phyloP scores from a whole-genome alignment of 129 eudicot species.

The Tagetes erecta region DNA sequence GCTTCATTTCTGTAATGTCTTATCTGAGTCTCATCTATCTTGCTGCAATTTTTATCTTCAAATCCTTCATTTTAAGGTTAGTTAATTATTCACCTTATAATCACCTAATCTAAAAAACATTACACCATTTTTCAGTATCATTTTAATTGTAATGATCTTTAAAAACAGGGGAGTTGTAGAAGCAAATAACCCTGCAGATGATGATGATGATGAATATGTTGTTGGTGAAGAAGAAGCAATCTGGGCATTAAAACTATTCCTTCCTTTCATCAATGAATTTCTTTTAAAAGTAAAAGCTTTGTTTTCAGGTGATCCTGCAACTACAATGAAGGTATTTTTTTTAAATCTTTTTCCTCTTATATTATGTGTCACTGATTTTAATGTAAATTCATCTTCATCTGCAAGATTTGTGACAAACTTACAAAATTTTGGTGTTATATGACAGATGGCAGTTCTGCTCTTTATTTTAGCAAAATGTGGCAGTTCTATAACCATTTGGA shows the following conservation, averaged over 20 bases:
- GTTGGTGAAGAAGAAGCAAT: conserved; percentile 91
- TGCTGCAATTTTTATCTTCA: conserved; percentile 80
- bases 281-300: conserved; percentile 73
- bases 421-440: conserved; percentile 21
- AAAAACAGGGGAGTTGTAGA: conserved; percentile 51
- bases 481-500: conserved; percentile 92
- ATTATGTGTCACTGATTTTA: conserved; percentile 21
- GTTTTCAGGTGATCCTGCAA: conserved; percentile 95
- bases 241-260: conserved; percentile 62
- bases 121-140: conserved; percentile 5
- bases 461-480: conserved; percentile 95
- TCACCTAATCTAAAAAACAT: background rate
- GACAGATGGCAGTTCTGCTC: conserved; percentile 88
- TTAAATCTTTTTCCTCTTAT: background rate
- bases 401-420: conserved; percentile 31
- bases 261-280: conserved; percentile 83
- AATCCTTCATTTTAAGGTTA: conserved; percentile 66
- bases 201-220: conserved; percentile 38
- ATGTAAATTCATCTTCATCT: conserved; percentile 21
- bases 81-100: background rate
- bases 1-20: conserved; percentile 75
- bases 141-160: conserved; percentile 10
- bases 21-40: conserved; percentile 85
- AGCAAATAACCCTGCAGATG: conserved; percentile 29
- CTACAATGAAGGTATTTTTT: conserved; percentile 78